Conservation (phyloP, 257 asterid species). For the Anisodus acutangulus region DNA sequence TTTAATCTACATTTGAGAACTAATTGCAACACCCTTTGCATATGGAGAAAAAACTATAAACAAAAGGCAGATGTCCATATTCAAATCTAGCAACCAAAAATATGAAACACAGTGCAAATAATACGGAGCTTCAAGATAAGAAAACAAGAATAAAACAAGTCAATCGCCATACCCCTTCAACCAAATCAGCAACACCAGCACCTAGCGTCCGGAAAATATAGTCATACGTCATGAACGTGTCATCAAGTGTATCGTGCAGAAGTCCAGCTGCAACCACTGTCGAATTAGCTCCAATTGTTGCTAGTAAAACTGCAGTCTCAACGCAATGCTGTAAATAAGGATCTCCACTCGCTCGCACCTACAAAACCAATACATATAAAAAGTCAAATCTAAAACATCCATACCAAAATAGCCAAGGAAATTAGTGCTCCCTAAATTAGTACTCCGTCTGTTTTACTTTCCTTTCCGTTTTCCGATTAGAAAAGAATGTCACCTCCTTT, state of each 20-base stretch:
- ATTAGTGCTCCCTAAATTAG: neutral
- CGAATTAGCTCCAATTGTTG: conserved; percentile 78
- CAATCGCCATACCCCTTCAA: conserved; percentile 80
- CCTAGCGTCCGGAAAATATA: conserved; percentile 63
- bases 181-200: conserved; percentile 81
- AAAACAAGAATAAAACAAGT: conserved; percentile 21
- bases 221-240: conserved; percentile 68
- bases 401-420: neutral
- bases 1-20: neutral
- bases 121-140: neutral
- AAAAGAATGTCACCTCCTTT: too few relatives aligned
- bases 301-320: conserved; percentile 83
- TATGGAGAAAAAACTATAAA: neutral
- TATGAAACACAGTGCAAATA: neutral
- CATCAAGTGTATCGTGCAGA: conserved; percentile 88
- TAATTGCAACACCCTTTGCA: neutral
- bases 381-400: neutral
- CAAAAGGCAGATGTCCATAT: neutral
- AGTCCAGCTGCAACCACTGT: conserved; percentile 97
- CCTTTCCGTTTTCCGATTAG: too few relatives aligned
- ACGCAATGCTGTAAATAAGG: conserved; percentile 95
- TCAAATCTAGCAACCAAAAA: neutral
- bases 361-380: conserved; percentile 37
- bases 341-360: conserved; percentile 92
- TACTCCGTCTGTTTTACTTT: too few relatives aligned